Base-by-base conservation (phyloP, 371 early-diverging fungal genomes). In the Apophysomyces variabilis region DNA sequence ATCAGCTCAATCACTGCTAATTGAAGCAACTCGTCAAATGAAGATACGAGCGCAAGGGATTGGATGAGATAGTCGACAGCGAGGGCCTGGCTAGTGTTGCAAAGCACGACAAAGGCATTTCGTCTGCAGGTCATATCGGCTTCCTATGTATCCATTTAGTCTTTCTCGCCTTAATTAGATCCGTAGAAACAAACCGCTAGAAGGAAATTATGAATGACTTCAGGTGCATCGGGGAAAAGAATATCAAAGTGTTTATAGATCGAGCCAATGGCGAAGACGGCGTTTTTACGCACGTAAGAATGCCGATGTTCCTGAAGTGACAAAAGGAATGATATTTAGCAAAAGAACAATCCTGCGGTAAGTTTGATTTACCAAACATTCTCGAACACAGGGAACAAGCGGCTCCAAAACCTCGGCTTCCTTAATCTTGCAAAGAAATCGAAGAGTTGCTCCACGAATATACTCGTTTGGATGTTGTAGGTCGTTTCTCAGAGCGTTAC, bases 381-480 rank as follows among this genome's bases (percentile, higher is more conserved):
- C 79, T 70, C 97, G 84, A 43, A 93, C 90, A 46, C 95, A 88
- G 32, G 96, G 97, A 18, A 98, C 84, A 57, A 96, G 85, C 4
- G 99, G 99, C 78, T 98, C 98, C 38, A 99, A 84, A 18, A 99
- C 76, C 72, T 99, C 98, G 8, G 93, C 87, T 74, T 97, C 97
- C 59, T 90, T 88, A 54, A 99, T 86, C 78, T 96, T 97, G 84
- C 97, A 93, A 62, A 99, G 81, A 81, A 98, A 93, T 46, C 99
- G 90, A 67, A 99, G 89, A 13, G 96, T 97, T 2, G 91, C 89
- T 32, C 98, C 99, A 63, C 99, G 91, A 66, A 99, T 95, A 76
- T 93, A 99, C 85, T 99, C 99, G 82, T 99, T 99, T 32, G 99
- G 98, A 80, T 96, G 96, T 76, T 93, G 95, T 44, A 99, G 83